phyloP scores from a whole-genome alignment of 2,329 filamentous ascomycete genomes.

The Emericellopsis atlantica region DNA sequence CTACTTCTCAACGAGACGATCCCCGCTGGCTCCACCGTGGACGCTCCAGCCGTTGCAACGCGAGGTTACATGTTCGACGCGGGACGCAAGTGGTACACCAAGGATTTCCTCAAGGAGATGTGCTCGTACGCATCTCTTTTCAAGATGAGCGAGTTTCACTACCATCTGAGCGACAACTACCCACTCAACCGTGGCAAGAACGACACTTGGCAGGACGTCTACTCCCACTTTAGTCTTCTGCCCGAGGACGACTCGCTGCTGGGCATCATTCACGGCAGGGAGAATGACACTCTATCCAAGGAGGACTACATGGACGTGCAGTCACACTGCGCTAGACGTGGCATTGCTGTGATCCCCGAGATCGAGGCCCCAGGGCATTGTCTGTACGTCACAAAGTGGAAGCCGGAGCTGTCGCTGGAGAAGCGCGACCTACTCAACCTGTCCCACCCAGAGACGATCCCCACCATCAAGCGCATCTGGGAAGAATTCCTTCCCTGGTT shows the following conservation, averaged over 20 bases:
- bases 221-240: slow-evolving; percentile 27
- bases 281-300: slow-evolving; percentile 11
- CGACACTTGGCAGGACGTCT: slow-evolving; percentile 29
- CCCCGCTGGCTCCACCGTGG: slow-evolving; percentile 13
- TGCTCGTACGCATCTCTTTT: slow-evolving; percentile 33
- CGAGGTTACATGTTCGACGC: slow-evolving; percentile 25
- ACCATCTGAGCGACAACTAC: slow-evolving; percentile 35
- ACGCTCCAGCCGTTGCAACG: slow-evolving; percentile 28
- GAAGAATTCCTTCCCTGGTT: slow-evolving; percentile 41
- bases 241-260: slow-evolving; percentile 12
- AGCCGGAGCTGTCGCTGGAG: slow-evolving; percentile 33
- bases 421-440: slow-evolving; percentile 29
- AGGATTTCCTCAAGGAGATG: slow-evolving; percentile 24
- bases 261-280: slow-evolving; percentile 9
- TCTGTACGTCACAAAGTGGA: slow-evolving; percentile 41
- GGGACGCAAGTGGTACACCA: slow-evolving; percentile 10
- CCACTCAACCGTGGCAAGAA: slow-evolving; percentile 31
- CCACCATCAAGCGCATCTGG: slow-evolving; percentile 37
- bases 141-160: slow-evolving; percentile 35
- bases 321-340: slow-evolving; percentile 31
- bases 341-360: slow-evolving; percentile 40
- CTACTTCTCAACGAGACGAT: slow-evolving; percentile 16
- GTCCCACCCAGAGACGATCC: slow-evolving; percentile 35
- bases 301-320: slow-evolving; percentile 34
- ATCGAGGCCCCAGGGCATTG: slow-evolving; percentile 42